Conservation (phyloP, 1,139 yeast species). For the Scheffersomyces titani region DNA sequence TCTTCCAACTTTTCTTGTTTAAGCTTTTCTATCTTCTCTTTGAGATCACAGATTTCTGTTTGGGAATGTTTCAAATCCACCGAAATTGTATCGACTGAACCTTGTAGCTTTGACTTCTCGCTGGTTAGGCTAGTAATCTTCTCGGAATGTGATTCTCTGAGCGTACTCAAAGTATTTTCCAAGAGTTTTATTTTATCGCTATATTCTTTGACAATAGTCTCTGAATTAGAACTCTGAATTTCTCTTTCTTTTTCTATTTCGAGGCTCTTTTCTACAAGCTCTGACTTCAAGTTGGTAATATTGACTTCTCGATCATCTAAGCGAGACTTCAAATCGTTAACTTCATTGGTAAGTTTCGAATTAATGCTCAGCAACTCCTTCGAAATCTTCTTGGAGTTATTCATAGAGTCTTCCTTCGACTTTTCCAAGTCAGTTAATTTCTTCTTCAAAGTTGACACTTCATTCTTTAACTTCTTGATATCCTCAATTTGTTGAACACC, state of each 20-base stretch:
- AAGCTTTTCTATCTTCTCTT: constrained; percentile 2
- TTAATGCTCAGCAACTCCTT: constrained; percentile 6
- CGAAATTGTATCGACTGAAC: constrained; percentile 1
- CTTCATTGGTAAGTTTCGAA: constrained; percentile 6
- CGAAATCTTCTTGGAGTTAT: constrained; percentile 5
- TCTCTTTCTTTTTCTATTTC: constrained; percentile 55
- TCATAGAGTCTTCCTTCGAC: constrained; percentile 4
- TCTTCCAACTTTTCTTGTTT: constrained; percentile 4
- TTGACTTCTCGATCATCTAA: constrained; percentile 9
- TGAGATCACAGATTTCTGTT: constrained; percentile 7
- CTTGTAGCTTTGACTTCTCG: constrained; percentile 10
- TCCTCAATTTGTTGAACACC: background rate
- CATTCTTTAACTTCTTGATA: background rate
- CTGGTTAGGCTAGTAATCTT: constrained; percentile 6
- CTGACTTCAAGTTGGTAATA: constrained; percentile 13
- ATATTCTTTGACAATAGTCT: constrained; percentile 48
- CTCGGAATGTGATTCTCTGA: constrained; percentile 12
- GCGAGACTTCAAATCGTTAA: constrained; percentile 4
- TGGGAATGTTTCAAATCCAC: background rate
- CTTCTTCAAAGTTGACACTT: background rate
- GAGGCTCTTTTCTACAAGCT: constrained; percentile 30
- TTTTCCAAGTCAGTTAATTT: background rate
- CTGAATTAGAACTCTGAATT: constrained; percentile 50
- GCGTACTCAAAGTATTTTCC: constrained; percentile 16
- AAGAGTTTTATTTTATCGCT: constrained; percentile 42